These are phyloP conservation scores for Fomitopsis betulina DNA, from an alignment of 1,284 basidiomycete species.

Conservation along the genomic window DNA sequence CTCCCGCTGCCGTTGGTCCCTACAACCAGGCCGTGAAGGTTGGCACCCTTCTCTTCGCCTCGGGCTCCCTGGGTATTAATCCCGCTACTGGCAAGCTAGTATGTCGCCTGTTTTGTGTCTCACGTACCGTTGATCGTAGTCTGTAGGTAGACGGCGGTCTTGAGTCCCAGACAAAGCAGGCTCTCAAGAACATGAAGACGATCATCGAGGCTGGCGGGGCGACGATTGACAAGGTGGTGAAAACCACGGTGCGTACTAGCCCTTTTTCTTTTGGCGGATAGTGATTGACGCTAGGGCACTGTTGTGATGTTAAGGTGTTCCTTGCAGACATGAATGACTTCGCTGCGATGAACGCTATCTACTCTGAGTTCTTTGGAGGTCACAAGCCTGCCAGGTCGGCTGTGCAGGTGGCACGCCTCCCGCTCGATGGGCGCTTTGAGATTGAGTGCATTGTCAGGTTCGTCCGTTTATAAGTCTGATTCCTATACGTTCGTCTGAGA, in stretches of 20 bases:
- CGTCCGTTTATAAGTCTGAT: neutral
- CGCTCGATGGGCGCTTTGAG: constrained; percentile 83
- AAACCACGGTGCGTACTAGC: constrained; percentile 61
- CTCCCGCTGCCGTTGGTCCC: constrained; percentile 85
- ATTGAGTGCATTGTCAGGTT: constrained; percentile 79
- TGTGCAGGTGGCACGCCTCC: constrained; percentile 78
- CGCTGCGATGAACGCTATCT: constrained; percentile 75
- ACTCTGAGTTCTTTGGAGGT: constrained; percentile 78
- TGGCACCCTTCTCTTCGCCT: constrained; percentile 85
- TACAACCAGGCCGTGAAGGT: constrained; percentile 88
- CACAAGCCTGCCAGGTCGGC: constrained; percentile 93
- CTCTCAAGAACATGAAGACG: constrained; percentile 81
- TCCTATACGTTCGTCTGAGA: neutral
- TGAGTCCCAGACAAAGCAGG: constrained; percentile 81
- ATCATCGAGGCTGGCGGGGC: constrained; percentile 84
- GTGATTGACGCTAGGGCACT: neutral
- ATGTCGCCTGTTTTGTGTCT: neutral
- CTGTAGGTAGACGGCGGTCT: constrained; percentile 59
- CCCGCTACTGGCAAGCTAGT: constrained; percentile 75
- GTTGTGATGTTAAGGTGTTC: constrained; percentile 63
- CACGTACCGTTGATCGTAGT: neutral
- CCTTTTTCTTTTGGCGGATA: neutral
- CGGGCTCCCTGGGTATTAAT: constrained; percentile 87
- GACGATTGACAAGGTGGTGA: constrained; percentile 73
- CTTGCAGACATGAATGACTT: constrained; percentile 93